Percentiles rank a stretch among this genome's conserved stretches.
phyloP scores from a whole-genome alignment of 257 asterid species.

The Linderniella brevidens region DNA sequence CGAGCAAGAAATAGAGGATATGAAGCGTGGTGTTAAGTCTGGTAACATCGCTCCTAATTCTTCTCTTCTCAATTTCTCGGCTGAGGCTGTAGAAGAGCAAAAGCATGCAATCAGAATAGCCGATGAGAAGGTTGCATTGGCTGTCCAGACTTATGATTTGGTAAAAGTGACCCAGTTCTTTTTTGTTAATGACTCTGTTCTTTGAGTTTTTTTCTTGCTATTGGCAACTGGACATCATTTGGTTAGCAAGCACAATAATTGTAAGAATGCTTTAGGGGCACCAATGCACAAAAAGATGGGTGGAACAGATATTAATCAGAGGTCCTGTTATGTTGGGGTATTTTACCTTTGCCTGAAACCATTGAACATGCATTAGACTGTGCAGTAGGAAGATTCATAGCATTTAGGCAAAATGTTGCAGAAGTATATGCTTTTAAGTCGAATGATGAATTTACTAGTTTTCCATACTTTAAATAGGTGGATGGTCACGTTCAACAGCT shows the following conservation, averaged over 20 bases:
- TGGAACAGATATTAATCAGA: too few relatives aligned
- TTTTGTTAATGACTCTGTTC: constrained; percentile 1
- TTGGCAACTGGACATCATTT: background rate
- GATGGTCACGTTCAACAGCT: constrained; percentile 92
- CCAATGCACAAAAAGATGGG: too few relatives aligned
- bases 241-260: too few relatives aligned
- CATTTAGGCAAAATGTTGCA: background rate
- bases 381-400: too few relatives aligned
- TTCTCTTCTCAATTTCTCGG: constrained; percentile 67
- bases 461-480: constrained; percentile 26
- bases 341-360: too few relatives aligned
- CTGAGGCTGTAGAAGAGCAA: constrained; percentile 87
- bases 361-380: too few relatives aligned
- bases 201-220: constrained; percentile 3
- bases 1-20: constrained; percentile 75
- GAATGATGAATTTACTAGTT: constrained; percentile 7
- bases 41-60: constrained; percentile 65
- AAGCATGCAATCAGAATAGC: constrained; percentile 94
- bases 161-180: constrained; percentile 19
- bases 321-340: too few relatives aligned
- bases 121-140: constrained; percentile 88
- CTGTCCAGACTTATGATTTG: constrained; percentile 87
- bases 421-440: background rate
- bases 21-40: constrained; percentile 61
- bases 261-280: too few relatives aligned